Evolutionary conservation across 1,139 yeast species (phyloP).

Genomic region (Blastobotrys indianensis): DNA sequence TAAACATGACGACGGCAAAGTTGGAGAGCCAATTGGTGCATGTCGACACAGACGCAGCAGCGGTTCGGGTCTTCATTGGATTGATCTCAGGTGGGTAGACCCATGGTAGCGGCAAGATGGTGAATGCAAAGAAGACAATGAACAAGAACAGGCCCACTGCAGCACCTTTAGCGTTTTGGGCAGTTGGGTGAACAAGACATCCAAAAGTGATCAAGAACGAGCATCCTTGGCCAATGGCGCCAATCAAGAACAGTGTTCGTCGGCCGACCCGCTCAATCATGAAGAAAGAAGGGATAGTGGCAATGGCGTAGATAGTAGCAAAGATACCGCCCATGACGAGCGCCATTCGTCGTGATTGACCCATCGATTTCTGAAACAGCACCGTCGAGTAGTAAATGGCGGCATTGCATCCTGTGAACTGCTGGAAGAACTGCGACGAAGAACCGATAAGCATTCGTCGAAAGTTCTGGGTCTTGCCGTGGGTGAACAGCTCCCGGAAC

Average conservation of each 20-base stretch:
- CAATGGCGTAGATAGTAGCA: conserved; percentile 47
- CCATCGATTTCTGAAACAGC: conserved; percentile 42
- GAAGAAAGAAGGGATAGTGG: conserved; percentile 44
- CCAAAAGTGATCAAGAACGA: conserved; percentile 73
- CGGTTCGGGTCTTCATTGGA: conserved; percentile 52
- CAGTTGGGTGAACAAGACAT: conserved; percentile 41
- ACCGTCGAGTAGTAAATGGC: conserved; percentile 42
- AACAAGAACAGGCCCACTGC: conserved; percentile 54
- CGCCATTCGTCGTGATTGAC: conserved; percentile 46
- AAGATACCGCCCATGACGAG: conserved; percentile 55
- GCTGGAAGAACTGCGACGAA: conserved; percentile 43
- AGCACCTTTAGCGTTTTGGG: conserved; percentile 35
- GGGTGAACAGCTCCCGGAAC: conserved; percentile 46
- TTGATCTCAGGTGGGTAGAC: conserved; percentile 37
- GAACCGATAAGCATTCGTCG: conserved; percentile 47
- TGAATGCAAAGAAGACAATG: conserved; percentile 51
- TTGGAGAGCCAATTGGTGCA: conserved; percentile 49
- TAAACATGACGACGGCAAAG: conserved; percentile 50
- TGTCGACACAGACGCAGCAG: conserved; percentile 49
- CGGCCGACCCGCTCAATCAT: conserved; percentile 61
- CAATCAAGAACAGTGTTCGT: conserved; percentile 47
- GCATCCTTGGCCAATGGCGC: conserved; percentile 42
- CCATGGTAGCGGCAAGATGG: conserved; percentile 47
- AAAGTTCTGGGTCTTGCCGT: conserved; percentile 43
- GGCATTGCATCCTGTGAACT: conserved; percentile 68